Base-by-base conservation (phyloP, 2,329 filamentous ascomycete species). In the Hansfordia pulvinata region DNA sequence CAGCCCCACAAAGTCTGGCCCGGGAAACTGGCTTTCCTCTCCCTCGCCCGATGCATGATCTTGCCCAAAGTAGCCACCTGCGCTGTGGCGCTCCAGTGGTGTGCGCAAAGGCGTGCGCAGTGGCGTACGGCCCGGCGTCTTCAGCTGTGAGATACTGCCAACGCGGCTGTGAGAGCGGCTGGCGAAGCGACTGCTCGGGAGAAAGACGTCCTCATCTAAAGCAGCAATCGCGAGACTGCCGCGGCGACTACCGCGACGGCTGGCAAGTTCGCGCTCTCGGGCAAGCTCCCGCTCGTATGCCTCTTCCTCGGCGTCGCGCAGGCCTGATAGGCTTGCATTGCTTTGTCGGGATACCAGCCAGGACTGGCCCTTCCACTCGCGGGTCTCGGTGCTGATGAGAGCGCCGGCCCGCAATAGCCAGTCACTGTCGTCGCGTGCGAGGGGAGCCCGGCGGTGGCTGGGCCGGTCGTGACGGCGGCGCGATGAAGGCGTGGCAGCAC, bases 261-360 rank as follows among this genome's bases (percentile, higher is more conserved):
- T 66, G 11, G 52, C 46, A 2, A 58, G 44, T 35, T 65, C 58
- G 22, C 56, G 56, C 41, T 71, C 63, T 20, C 59, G 55, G 9
- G 56, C 60, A 13, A 67, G 47, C 42, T 69, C 60, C 23, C 54
- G 50, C 39, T 70, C 62, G 31, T 65, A 57, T 8, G 54, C 60
- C 32, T 64, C 62, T 20, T 70, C 64, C 4, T 69, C 66, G 4
- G 55, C 54, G 18, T 68, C 61, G 6, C 51, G 54, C 42, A 62
- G 48, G 14, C 58, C 66, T 1, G 61, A 52, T 11, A 78, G 56
- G 41, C 65, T 75, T 7, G 71, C 78, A 2, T 72, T 76, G 43
- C 70, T 76, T 29, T 66, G 69, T 24, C 71, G 61, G 14, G 71
- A 69, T n/a, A 69, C 56, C 12, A 81, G 62, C 76, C 76, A 81